These are phyloP conservation scores for Chrysoporthe austroafricana DNA, from an alignment of 2,329 filamentous ascomycete genomes.

Conservation along the genomic window DNA sequence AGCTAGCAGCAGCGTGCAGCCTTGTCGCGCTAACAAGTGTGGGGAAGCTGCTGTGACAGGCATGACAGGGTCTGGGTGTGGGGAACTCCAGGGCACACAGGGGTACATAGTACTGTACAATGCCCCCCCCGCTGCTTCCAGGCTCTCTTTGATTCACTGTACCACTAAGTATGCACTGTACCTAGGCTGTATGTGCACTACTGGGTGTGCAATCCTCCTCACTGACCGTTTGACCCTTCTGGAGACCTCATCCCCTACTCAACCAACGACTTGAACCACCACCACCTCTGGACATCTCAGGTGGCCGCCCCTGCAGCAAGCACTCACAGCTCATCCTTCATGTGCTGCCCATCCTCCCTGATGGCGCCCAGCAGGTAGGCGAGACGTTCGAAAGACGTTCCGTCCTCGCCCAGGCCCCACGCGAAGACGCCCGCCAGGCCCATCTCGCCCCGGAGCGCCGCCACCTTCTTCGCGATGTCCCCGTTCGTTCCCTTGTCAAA, in stretches of 20 bases:
- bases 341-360: conserved; percentile 33
- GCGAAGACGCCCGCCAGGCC: conserved; percentile 73
- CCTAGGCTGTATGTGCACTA: no score
- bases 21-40: conserved; percentile 1
- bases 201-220: no score
- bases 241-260: no score
- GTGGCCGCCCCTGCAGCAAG: not conserved
- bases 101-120: no score
- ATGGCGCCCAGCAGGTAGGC: conserved; percentile 6
- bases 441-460: conserved; percentile 58
- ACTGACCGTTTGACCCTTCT: no score
- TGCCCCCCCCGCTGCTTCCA: no score
- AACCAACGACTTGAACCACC: no score
- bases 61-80: no score
- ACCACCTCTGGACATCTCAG: no score
- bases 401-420: conserved; percentile 75
- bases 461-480: conserved; percentile 63
- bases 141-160: no score
- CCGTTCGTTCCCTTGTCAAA: conserved; percentile 66
- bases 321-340: conserved; percentile 33
- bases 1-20: not conserved
- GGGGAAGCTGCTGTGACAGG: not conserved
- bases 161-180: no score
- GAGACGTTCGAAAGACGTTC: conserved; percentile 47
- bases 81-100: no score